Evolutionary conservation across 352 stramenopile genomes (phyloP), one percentile per base, ranked within the genome.

Genomic region (Globisporangium barbulae): DNA sequence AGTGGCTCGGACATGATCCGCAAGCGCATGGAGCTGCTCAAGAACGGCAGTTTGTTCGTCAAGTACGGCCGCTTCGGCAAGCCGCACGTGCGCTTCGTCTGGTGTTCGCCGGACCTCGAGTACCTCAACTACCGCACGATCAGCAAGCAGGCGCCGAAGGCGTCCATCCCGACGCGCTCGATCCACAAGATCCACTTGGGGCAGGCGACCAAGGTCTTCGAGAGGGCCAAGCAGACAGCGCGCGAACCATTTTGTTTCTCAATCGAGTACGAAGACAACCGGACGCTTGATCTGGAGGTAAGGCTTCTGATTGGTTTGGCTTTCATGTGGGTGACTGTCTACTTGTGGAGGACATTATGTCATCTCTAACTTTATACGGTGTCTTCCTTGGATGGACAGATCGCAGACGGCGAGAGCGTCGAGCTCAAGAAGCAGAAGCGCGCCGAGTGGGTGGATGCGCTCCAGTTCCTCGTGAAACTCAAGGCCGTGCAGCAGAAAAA

Each of bases 41-140:
- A 83, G 45, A 84, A 72, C 62, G 85, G 85, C 21, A 88, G 75
- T 31, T 65, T 93, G 28, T 93, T 93, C 37, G 78, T 93, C 33
- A 93, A 93, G 50, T 89, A 92, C 54, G 83, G 85, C 0, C 82
- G 85, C 19, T 89, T 71, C 50, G 85, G 85, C 35, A 89, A 84
- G 53, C 85, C 85, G 0, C 85, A 93, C 58, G 83, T 90, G 35
- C 80, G 85, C 15, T 93, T 93, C 58, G 81, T 93, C 35, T 93
- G 85, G 85, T 91, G 82, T 53, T 91, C 85, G 13, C 54, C 63
- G 8, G 83, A 91, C 62, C 67, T 93, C 21, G 81, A 91, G 59
- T 89, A 89, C 68, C 64, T 93, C 7, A 80, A 88, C 61, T 93
- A 91, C 59, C 85, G 85, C 33, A 63, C 69, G 13, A 75, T 83